Evolutionary conservation across 176 grass and related monocot genomes (phyloP).

Genomic region (Avena insularis): DNA sequence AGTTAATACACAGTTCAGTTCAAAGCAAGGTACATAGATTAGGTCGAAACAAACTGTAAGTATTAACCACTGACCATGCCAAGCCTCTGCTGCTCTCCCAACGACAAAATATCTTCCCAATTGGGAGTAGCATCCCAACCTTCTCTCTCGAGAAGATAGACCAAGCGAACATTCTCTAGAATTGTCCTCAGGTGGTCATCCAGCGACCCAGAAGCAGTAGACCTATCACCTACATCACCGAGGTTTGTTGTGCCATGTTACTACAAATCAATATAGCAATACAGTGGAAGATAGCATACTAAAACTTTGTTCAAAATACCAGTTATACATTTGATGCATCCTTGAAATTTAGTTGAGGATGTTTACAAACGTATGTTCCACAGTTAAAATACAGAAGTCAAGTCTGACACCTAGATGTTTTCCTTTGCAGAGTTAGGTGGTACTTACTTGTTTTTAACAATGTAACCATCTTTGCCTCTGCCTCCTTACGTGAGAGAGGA

Average conservation of each 20-base stretch:
- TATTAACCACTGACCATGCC: conserved; percentile 79
- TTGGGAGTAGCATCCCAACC: conserved; percentile 95
- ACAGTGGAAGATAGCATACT: background rate
- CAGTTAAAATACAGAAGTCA: background rate
- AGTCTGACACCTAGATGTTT: background rate
- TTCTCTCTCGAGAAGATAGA: conserved; percentile 99
- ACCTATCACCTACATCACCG: conserved; percentile 54
- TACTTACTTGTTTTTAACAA: conserved; percentile 55
- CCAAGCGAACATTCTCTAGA: conserved; percentile 83
- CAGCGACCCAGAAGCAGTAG: conserved; percentile 44
- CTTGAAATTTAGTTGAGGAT: background rate
- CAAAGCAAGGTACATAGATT: background rate
- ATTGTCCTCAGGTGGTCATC: conserved; percentile 86
- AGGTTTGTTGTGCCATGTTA: conserved; percentile 19
- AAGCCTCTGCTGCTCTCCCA: conserved; percentile 97
- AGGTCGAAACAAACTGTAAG: conserved; percentile 18
- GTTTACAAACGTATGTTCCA: background rate
- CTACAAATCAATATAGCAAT: conserved; percentile 1
- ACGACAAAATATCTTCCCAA: conserved; percentile 94
- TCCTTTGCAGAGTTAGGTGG: background rate
- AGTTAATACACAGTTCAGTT: background rate
- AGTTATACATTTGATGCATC: background rate
- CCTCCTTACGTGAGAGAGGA: conserved; percentile 85
- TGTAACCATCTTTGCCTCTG: conserved; percentile 66
- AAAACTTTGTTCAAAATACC: background rate